Percentiles rank a stretch among this genome's conserved stretches.
These are phyloP conservation scores for Aspergillus unguis DNA, from an alignment of 2,329 filamentous ascomycete species.

Conservation along the genomic window DNA sequence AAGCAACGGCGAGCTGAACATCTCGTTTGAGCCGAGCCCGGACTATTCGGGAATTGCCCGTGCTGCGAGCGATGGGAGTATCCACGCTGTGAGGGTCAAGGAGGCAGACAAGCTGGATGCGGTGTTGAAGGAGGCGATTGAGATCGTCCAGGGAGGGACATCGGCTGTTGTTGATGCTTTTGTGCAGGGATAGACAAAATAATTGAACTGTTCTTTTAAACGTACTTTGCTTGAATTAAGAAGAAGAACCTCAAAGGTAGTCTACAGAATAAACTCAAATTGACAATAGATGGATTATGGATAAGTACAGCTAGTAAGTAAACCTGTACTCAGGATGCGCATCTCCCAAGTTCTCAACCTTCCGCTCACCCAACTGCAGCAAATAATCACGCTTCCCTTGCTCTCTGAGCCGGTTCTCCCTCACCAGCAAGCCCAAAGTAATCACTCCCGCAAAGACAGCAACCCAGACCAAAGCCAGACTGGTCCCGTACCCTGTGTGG, in stretches of 20 bases:
- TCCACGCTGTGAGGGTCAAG: conserved; percentile 59
- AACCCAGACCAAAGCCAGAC: conserved; percentile 28
- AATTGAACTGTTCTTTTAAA: no score
- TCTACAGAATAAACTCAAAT: no score
- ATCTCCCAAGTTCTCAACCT: conserved; percentile 13
- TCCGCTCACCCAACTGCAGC: conserved; percentile 1
- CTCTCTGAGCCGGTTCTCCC: conserved; percentile 11
- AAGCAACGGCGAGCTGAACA: conserved; percentile 63
- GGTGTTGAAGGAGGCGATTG: conserved; percentile 56
- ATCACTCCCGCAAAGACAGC: neutral
- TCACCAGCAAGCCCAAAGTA: conserved; percentile 3
- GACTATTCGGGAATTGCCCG: conserved; percentile 67
- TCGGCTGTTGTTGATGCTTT: conserved; percentile 60
- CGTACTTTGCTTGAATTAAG: no score
- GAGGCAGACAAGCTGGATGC: conserved; percentile 55
- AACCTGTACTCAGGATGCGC: conserved; percentile 14
- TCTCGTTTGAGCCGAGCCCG: conserved; percentile 62
- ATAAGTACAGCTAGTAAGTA: conserved; percentile 1
- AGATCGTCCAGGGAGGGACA: conserved; percentile 54
- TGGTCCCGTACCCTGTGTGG: conserved; percentile 36
- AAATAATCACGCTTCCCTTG: conserved; percentile 7
- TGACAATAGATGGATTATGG: no score
- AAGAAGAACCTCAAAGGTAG: no score
- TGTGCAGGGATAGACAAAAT: no score
- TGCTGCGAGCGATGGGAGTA: conserved; percentile 60